phyloP scores from a whole-genome alignment of 768 basidiomycete species.

The Russula emetica region DNA sequence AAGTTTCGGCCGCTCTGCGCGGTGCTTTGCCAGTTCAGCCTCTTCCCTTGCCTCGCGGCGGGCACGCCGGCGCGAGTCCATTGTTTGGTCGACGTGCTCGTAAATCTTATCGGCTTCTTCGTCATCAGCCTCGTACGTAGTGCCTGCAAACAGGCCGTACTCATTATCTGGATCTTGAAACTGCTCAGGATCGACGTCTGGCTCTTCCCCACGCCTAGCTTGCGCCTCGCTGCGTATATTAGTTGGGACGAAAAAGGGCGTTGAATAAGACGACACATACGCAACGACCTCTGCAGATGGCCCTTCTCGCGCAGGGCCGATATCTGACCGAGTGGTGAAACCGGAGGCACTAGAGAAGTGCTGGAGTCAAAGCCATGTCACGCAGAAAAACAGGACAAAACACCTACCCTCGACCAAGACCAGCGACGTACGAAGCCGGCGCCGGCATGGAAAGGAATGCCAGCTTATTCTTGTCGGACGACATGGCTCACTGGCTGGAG shows the following conservation, averaged over 20 bases:
- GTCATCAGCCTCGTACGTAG: slow-evolving; percentile 94
- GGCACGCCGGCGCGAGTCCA: slow-evolving; percentile 80
- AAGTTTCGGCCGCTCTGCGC: slow-evolving; percentile 88
- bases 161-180: slow-evolving; percentile 98
- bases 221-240: slow-evolving; percentile 68
- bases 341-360: slow-evolving; percentile 70
- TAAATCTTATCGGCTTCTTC: slow-evolving; percentile 97
- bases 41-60: slow-evolving; percentile 78
- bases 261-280: slow-evolving; percentile 42
- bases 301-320: slow-evolving; percentile 94
- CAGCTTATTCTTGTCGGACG: slow-evolving; percentile 66
- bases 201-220: slow-evolving; percentile 80
- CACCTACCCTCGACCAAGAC: slow-evolving; percentile 91
- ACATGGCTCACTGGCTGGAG: slow-evolving; percentile 33
- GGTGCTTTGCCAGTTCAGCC: slow-evolving; percentile 66
- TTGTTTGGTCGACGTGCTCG: slow-evolving; percentile 82
- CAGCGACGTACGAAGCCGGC: slow-evolving; percentile 95
- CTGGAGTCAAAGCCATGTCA: slow-evolving; percentile 17
- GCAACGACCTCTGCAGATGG: slow-evolving; percentile 89
- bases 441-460: slow-evolving; percentile 90
- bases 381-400: not conserved
- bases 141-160: slow-evolving; percentile 91
- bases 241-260: slow-evolving; percentile 8
- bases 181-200: slow-evolving; percentile 83
- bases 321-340: slow-evolving; percentile 97